These are phyloP conservation scores for Kwoniella mangroviensis DNA, from an alignment of 768 basidiomycete species.

Conservation along the genomic window DNA sequence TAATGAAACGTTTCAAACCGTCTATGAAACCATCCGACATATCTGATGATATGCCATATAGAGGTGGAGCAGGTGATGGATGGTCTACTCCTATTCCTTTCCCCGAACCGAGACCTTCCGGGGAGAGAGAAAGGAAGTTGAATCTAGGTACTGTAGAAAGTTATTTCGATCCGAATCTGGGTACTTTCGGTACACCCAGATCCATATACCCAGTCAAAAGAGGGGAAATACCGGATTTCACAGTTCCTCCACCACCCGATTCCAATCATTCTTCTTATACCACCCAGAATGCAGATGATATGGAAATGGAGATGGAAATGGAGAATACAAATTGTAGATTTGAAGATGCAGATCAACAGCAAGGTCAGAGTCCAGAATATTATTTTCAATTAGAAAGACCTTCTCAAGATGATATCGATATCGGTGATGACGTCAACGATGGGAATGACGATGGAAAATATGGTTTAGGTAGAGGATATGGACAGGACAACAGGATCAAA, in stretches of 20 bases:
- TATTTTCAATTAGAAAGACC: constrained; percentile 17
- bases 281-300: background rate
- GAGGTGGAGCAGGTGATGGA: constrained; percentile 15
- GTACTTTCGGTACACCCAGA: constrained; percentile 15
- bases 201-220: too few species aligned
- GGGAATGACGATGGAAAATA: background rate
- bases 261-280: constrained; percentile 11
- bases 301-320: background rate
- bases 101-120: constrained; percentile 13
- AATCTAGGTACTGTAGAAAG: constrained; percentile 20
- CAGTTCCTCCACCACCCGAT: constrained; percentile 12
- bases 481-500: background rate
- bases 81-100: constrained; percentile 19
- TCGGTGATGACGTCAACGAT: constrained; percentile 3
- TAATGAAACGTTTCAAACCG: constrained; percentile 18
- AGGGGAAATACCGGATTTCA: constrained; percentile 17
- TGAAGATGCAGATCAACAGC: background rate
- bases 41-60: constrained; percentile 11
- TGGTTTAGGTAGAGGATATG: background rate
- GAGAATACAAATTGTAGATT: constrained; percentile 1
- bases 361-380: constrained; percentile 17
- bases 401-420: background rate
- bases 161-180: constrained; percentile 9
- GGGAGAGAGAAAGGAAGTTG: constrained; percentile 1
- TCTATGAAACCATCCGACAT: background rate